These are phyloP conservation scores for Groenewaldozyma sp. DNA, from an alignment of 1,139 yeast species.

Conservation along the genomic window DNA sequence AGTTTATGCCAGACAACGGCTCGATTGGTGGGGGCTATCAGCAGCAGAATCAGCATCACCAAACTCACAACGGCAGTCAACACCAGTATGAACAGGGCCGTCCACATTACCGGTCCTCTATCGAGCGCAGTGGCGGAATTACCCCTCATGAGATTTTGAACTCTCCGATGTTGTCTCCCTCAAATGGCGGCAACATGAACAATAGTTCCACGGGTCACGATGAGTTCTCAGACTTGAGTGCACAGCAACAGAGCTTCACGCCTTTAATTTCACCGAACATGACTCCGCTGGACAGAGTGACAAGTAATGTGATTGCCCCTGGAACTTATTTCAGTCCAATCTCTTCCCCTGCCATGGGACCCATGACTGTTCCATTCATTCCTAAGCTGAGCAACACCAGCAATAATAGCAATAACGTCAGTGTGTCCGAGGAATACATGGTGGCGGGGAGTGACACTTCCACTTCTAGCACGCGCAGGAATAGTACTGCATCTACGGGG, in stretches of 20 bases:
- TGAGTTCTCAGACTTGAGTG: too few species aligned
- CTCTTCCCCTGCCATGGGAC: slow-evolving; percentile 57
- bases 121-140: slow-evolving; percentile 10
- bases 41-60: slow-evolving; percentile 2
- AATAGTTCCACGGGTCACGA: slow-evolving; percentile 7
- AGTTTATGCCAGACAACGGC: neutral
- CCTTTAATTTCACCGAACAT: slow-evolving; percentile 72
- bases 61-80: neutral
- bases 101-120: neutral
- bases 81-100: slow-evolving; percentile 2
- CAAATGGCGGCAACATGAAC: slow-evolving; percentile 6
- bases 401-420: slow-evolving; percentile 7
- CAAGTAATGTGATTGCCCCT: slow-evolving; percentile 20
- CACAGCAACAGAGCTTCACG: slow-evolving; percentile 41
- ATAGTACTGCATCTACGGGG: slow-evolving; percentile 3
- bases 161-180: slow-evolving; percentile 17
- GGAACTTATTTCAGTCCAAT: slow-evolving; percentile 38
- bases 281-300: slow-evolving; percentile 46
- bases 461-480: slow-evolving; percentile 8
- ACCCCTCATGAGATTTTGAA: slow-evolving; percentile 20
- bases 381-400: slow-evolving; percentile 8
- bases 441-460: slow-evolving; percentile 6
- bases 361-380: slow-evolving; percentile 20
- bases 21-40: too few species aligned
- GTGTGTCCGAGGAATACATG: slow-evolving; percentile 8